Base-by-base conservation (phyloP, 2,329 filamentous ascomycete species). In the Elsinoe necatrix region DNA sequence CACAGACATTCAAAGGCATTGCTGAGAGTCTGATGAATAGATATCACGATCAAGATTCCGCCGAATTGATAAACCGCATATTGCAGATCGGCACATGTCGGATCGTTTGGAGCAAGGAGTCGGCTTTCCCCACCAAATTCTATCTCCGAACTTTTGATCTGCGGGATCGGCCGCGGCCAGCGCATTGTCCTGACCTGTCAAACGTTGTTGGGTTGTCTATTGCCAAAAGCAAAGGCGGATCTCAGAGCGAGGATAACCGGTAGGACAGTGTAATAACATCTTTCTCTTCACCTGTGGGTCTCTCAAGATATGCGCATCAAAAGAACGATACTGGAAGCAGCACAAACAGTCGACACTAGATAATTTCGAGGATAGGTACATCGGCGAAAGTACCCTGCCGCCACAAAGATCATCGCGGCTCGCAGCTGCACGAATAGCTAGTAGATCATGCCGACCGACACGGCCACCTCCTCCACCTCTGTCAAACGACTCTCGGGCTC, bases 391-490 rank as follows among this genome's bases (percentile, higher is more conserved):
- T 47, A 47, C 54, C 35, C 37, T 25, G 23, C 54, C 23, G 39
- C 41, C 23, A 27, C 27, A 37, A 21, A 56, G 54, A 42, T 56
- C 39, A 27, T 45, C 41, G 54, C 54, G 39, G 54, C 54, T 55
- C 31, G 29, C 42, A 56, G 39, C 54, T 48, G 54, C 54, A 56
- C 27, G 18, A 56, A 39, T 42, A 56, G 39, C 54, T 56, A 21
- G 21, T 23, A n/a, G 20, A 56, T 16, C 8, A 56, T 56, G 54
- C 54, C 54, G 41, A 29, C 52, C 39, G 35, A 42, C 18, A 42
- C 52, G 52, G 21, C 52, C 35, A 20, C 52, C 52, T 39, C 35
- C 37, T 42, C 54, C 20, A 35, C 39, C 41, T 20, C 54, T 12
- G 16, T 34, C 54, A 47, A 45, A n/a, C 23, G 54, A 25, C 29